Percentiles rank a stretch among this genome's conserved stretches.
Evolutionary conservation across 129 eudicot genomes (phyloP).

Genomic region (Flaveria brownii): DNA sequence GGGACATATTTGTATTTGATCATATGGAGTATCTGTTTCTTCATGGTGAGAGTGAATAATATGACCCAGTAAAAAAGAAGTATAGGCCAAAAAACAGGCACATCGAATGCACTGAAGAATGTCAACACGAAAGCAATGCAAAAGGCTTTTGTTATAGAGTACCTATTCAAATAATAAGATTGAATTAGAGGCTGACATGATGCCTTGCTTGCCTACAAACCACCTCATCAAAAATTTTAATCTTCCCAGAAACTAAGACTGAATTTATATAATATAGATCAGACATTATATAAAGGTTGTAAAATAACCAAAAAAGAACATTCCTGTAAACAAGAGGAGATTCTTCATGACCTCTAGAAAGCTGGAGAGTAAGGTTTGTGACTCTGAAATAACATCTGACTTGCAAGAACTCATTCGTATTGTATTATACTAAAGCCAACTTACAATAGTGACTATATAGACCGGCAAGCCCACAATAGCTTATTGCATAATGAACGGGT

Average conservation of each 20-base stretch:
- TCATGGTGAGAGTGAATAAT: slow-evolving; percentile 48
- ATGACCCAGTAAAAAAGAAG: slow-evolving; percentile 57
- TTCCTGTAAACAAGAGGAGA: neutral
- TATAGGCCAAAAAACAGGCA: slow-evolving; percentile 67
- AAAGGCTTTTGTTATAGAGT: slow-evolving; percentile 47
- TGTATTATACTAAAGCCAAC: neutral
- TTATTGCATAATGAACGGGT: slow-evolving; percentile 1
- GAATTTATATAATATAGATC: too few species aligned
- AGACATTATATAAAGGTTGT: too few species aligned
- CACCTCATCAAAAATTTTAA: too few species aligned
- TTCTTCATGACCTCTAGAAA: slow-evolving; percentile 1
- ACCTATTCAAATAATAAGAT: slow-evolving; percentile 27
- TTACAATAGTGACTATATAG: neutral
- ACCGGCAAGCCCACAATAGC: neutral
- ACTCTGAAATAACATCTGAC: neutral
- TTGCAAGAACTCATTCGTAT: neutral
- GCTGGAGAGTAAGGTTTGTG: neutral
- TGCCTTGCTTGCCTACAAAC: too few species aligned
- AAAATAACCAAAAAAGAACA: neutral
- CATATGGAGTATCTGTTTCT: slow-evolving; percentile 62
- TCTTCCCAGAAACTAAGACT: too few species aligned
- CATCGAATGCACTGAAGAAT: slow-evolving; percentile 58
- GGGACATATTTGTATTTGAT: slow-evolving; percentile 60
- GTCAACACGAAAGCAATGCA: slow-evolving; percentile 55
- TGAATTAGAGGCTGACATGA: too few species aligned